These are phyloP conservation scores for Lineolata rhizophorae DNA, from an alignment of 495 filamentous ascomycete genomes.

Conservation along the genomic window DNA sequence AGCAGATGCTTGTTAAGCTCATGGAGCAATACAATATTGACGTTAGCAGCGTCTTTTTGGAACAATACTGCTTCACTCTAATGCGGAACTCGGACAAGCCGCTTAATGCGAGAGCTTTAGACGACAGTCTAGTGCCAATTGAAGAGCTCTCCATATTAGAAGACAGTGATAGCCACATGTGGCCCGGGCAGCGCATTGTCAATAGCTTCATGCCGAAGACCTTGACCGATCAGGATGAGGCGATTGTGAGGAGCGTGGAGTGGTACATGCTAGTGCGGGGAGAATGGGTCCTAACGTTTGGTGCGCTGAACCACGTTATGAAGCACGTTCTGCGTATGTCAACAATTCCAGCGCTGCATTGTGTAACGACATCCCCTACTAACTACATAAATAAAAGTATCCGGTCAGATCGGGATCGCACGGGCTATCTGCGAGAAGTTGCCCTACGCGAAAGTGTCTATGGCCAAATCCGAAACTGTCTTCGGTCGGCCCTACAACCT, in stretches of 20 bases:
- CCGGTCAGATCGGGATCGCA: too few species aligned
- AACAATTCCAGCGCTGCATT: not conserved
- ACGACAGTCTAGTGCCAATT: not conserved
- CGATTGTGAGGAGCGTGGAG: not conserved
- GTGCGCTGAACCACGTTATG: not conserved
- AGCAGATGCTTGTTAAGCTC: slow-evolving; percentile 24
- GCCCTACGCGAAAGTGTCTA: too few species aligned
- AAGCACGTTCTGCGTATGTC: not conserved
- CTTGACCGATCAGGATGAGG: not conserved
- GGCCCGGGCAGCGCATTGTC: not conserved
- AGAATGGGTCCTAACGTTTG: not conserved
- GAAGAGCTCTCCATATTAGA: not conserved
- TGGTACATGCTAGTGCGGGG: not conserved
- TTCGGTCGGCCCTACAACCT: too few species aligned
- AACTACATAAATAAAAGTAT: too few species aligned
- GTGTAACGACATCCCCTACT: too few species aligned
- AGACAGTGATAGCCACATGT: not conserved
- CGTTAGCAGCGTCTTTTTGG: slow-evolving; percentile 26
- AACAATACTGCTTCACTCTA: slow-evolving; percentile 9
- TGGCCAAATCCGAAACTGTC: too few species aligned
- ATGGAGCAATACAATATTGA: slow-evolving; percentile 32
- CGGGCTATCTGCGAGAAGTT: too few species aligned
- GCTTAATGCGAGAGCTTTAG: not conserved
- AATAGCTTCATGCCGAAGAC: not conserved
- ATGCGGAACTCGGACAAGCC: slow-evolving; percentile 2